Conservation (phyloP, 352 stramenopile genomes). For the Phytophthora litchii region DNA sequence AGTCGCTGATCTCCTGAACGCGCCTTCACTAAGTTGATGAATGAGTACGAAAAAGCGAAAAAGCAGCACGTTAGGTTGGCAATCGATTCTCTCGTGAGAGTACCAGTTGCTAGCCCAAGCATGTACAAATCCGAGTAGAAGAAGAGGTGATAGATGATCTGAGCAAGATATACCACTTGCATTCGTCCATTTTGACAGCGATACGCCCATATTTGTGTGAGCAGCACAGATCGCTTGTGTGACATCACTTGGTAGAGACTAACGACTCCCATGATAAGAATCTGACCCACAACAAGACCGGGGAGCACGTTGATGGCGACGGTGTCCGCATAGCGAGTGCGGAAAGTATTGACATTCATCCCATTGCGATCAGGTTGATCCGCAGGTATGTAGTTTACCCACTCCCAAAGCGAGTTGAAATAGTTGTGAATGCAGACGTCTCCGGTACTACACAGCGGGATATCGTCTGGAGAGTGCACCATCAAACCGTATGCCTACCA, state of each 20-base stretch:
- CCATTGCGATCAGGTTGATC: constrained; percentile 10
- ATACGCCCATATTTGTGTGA: constrained; percentile 36
- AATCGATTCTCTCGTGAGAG: constrained; percentile 18
- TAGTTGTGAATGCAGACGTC: constrained; percentile 31
- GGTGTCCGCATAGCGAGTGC: constrained; percentile 24
- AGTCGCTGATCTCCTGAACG: constrained; percentile 22
- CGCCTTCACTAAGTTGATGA: constrained; percentile 20
- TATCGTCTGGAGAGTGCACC: constrained; percentile 27
- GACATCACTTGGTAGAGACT: constrained; percentile 37
- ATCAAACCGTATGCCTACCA: constrained; percentile 31
- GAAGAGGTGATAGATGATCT: constrained; percentile 28
- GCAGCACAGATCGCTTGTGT: constrained; percentile 28
- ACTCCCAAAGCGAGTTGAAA: constrained; percentile 34
- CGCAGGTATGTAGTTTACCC: constrained; percentile 10
- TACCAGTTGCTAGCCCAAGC: constrained; percentile 24
- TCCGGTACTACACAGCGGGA: constrained; percentile 27
- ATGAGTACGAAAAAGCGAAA: constrained; percentile 21
- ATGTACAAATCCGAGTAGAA: constrained; percentile 30
- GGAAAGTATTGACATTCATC: constrained; percentile 29
- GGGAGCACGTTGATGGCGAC: constrained; percentile 24
- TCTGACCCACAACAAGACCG: constrained; percentile 28
- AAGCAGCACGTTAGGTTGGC: constrained; percentile 31
- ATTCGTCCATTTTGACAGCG: constrained; percentile 28
- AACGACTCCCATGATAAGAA: constrained; percentile 27
- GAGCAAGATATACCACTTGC: constrained; percentile 24